Percentiles rank a stretch among this genome's conserved stretches.
Conservation (phyloP, 352 stramenopile genomes). For the Pythium grandisporangium region DNA sequence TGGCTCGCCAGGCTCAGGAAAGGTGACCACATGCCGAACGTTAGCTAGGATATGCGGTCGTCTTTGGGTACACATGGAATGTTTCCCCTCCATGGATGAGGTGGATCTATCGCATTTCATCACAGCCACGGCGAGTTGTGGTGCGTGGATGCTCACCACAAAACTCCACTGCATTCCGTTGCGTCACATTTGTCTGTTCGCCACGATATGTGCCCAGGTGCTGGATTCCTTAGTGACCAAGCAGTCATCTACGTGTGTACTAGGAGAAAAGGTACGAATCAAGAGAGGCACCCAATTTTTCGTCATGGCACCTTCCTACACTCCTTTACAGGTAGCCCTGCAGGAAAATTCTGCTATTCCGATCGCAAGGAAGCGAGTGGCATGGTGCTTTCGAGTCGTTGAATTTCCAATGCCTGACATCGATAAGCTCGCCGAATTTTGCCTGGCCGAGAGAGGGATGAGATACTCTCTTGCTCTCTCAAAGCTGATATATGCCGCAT, state of each 20-base stretch:
- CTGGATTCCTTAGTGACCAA: slow-evolving; percentile 25
- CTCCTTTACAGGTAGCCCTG: not conserved
- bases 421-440: slow-evolving; percentile 28
- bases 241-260: slow-evolving; percentile 26
- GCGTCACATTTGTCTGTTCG: slow-evolving; percentile 16
- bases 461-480: slow-evolving; percentile 17
- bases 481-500: slow-evolving; percentile 20
- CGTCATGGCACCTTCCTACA: not conserved
- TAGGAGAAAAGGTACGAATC: slow-evolving; percentile 30
- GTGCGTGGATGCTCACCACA: slow-evolving; percentile 27
- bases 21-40: slow-evolving; percentile 26
- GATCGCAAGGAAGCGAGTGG: slow-evolving; percentile 1
- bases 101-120: too few species aligned
- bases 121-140: slow-evolving; percentile 36
- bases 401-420: slow-evolving; percentile 25
- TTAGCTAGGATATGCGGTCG: slow-evolving; percentile 40
- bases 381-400: slow-evolving; percentile 34
- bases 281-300: slow-evolving; percentile 38
- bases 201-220: slow-evolving; percentile 33
- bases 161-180: too few species aligned
- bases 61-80: slow-evolving; percentile 24
- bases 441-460: slow-evolving; percentile 26
- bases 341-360: not conserved
- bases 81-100: too few species aligned
- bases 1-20: slow-evolving; percentile 26